phyloP scores from a whole-genome alignment of 106 monocot genomes.

The Allium cepa region DNA sequence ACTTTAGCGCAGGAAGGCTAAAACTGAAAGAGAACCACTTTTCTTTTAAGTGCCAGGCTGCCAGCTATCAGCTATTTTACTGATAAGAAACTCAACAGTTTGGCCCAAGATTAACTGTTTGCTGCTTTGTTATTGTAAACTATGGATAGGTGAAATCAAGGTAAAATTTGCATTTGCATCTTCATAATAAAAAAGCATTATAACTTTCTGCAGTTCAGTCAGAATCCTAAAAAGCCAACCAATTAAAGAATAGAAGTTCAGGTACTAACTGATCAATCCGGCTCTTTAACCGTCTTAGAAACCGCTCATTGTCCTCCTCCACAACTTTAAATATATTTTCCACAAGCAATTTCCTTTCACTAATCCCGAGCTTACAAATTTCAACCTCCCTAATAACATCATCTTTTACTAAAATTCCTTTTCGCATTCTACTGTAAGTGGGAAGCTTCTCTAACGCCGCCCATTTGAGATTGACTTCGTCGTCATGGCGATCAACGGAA shows the following conservation, averaged over 20 bases:
- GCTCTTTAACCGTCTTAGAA: conserved; percentile 32
- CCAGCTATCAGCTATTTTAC: too few relatives aligned
- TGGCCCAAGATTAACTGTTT: too few relatives aligned
- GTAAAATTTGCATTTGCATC: too few relatives aligned
- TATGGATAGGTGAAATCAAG: too few relatives aligned
- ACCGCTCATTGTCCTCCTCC: conserved; percentile 51
- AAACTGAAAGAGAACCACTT: too few relatives aligned
- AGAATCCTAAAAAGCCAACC: background rate
- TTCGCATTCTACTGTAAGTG: conserved; percentile 34
- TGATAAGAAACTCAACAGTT: too few relatives aligned
- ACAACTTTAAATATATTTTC: conserved; percentile 31
- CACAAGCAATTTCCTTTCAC: conserved; percentile 33
- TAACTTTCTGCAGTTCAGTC: background rate
- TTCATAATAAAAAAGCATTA: too few relatives aligned
- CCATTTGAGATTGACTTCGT: conserved; percentile 49
- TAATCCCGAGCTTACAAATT: conserved; percentile 10
- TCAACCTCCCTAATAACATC: conserved; percentile 8
- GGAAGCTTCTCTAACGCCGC: conserved; percentile 53
- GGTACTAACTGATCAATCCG: conserved; percentile 24
- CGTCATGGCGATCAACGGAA: conserved; percentile 29
- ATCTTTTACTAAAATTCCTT: conserved; percentile 18
- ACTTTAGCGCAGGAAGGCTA: too few relatives aligned
- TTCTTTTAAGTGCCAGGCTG: too few relatives aligned
- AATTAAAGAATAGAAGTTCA: background rate
- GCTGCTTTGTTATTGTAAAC: too few relatives aligned